Percentiles rank a stretch among this genome's conserved stretches.
phyloP scores from a whole-genome alignment of 768 basidiomycete species.

The Mycena metata region DNA sequence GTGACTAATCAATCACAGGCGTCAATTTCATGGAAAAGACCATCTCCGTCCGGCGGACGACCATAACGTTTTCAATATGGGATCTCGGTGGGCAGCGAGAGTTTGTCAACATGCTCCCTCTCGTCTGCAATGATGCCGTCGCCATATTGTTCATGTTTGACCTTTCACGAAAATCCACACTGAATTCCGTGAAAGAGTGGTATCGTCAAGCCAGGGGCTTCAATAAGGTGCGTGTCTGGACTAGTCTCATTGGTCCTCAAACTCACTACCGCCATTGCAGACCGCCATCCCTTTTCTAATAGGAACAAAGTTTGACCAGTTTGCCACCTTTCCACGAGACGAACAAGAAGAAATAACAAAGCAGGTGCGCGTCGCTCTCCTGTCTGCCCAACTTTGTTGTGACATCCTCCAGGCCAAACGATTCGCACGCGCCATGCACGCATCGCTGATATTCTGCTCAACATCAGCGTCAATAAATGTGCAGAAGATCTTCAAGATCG shows the following conservation, averaged over 20 bases:
- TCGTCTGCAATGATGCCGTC: conserved; percentile 99
- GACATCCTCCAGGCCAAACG: conserved; percentile 81
- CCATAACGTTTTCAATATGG: conserved; percentile 99
- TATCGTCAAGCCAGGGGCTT: conserved; percentile 99
- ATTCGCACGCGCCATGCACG: conserved; percentile 99
- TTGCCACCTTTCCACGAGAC: conserved; percentile 94
- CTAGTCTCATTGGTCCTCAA: not conserved
- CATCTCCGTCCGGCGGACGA: conserved; percentile 96
- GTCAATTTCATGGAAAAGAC: conserved; percentile 99
- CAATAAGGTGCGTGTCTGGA: conserved; percentile 82
- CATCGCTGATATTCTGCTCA: conserved; percentile 99
- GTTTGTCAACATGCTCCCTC: conserved; percentile 98
- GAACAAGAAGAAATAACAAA: conserved; percentile 99
- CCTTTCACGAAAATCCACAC: conserved; percentile 94
- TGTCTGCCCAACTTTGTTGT: not conserved
- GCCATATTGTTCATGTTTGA: conserved; percentile 99
- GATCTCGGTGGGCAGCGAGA: conserved; percentile 97
- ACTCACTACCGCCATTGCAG: conserved; percentile 54
- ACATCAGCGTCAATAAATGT: conserved; percentile 99
- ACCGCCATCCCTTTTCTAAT: conserved; percentile 99
- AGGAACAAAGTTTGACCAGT: conserved; percentile 98
- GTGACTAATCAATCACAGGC: conserved; percentile 58
- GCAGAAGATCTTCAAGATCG: conserved; percentile 99
- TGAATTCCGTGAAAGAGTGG: conserved; percentile 99
- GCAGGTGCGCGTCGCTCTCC: conserved; percentile 67